Percentiles rank a stretch among this genome's conserved stretches.
phyloP scores from a whole-genome alignment of 345 rosid species.

The Leavenworthia alabamica region DNA sequence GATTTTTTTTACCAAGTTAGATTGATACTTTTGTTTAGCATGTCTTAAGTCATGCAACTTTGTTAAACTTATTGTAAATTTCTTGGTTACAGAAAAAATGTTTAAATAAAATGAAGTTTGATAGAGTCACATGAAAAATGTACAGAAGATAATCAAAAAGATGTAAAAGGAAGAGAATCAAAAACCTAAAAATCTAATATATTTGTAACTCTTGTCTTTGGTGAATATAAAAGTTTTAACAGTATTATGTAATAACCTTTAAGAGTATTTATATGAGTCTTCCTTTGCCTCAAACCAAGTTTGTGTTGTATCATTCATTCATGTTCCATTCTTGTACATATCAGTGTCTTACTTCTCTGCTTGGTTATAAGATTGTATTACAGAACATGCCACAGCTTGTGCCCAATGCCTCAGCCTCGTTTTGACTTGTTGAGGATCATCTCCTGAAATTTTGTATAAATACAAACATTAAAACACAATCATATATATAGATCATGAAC shows the following conservation, averaged over 20 bases:
- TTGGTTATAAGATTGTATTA: constrained; percentile 35
- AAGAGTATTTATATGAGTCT: too few species aligned
- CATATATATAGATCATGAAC: too few species aligned
- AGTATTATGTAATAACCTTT: too few species aligned
- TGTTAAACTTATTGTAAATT: constrained; percentile 6
- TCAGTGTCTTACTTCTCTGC: constrained; percentile 5
- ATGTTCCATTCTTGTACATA: constrained; percentile 14
- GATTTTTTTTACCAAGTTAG: too few species aligned
- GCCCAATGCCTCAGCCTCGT: constrained; percentile 63
- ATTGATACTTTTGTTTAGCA: too few species aligned
- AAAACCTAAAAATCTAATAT: constrained; percentile 3
- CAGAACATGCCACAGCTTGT: constrained; percentile 63
- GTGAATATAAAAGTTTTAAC: not conserved
- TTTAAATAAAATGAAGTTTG: too few species aligned
- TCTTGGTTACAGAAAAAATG: not conserved
- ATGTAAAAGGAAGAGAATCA: not conserved
- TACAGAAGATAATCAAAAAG: not conserved
- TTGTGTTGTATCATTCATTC: not conserved
- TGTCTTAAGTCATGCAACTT: constrained; percentile 17
- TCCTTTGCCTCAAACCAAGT: not conserved
- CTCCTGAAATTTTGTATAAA: constrained; percentile 36
- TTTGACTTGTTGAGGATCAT: constrained; percentile 55
- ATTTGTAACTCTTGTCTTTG: not conserved
- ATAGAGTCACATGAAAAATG: not conserved
- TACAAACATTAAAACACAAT: not conserved